Evolutionary conservation across 1,139 yeast species (phyloP).

Genomic region (Hyphopichia wangnamkhiaoensis): DNA sequence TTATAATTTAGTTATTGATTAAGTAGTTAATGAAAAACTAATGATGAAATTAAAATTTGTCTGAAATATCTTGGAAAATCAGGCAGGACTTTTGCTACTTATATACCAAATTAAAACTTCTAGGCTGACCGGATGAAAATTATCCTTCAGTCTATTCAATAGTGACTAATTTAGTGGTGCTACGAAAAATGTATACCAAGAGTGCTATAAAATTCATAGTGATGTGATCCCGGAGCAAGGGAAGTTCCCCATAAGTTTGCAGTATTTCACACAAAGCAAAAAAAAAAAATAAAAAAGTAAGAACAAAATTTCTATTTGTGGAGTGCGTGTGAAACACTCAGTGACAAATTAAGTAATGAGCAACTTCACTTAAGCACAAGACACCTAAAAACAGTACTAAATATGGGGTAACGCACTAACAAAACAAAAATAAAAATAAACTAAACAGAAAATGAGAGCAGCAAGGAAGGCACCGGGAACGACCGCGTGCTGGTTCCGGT

Average conservation of each 20-base stretch:
- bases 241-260: slow-evolving; percentile 9
- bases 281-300: too few species aligned
- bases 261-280: background rate
- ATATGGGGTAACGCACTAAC: slow-evolving; percentile 16
- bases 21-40: background rate
- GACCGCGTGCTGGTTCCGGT: too few species aligned
- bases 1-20: slow-evolving; percentile 1
- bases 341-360: too few species aligned
- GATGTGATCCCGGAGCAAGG: slow-evolving; percentile 19
- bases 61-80: background rate
- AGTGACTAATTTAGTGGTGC: too few species aligned
- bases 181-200: background rate
- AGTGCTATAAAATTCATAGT: background rate
- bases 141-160: too few species aligned
- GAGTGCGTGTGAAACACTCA: slow-evolving; percentile 6
- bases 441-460: too few species aligned
- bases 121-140: too few species aligned
- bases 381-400: too few species aligned
- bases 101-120: slow-evolving; percentile 10
- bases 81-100: slow-evolving; percentile 12
- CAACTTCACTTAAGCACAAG: too few species aligned
- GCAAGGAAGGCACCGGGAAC: too few species aligned
- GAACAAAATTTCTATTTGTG: background rate
- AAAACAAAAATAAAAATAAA: too few species aligned
- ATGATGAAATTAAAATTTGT: slow-evolving; percentile 1